A percentile compares a stretch with the other conserved stretches of the same genome.
phyloP scores from a whole-genome alignment of 2,329 filamentous ascomycete species.

The Harringtonia aguacate region DNA sequence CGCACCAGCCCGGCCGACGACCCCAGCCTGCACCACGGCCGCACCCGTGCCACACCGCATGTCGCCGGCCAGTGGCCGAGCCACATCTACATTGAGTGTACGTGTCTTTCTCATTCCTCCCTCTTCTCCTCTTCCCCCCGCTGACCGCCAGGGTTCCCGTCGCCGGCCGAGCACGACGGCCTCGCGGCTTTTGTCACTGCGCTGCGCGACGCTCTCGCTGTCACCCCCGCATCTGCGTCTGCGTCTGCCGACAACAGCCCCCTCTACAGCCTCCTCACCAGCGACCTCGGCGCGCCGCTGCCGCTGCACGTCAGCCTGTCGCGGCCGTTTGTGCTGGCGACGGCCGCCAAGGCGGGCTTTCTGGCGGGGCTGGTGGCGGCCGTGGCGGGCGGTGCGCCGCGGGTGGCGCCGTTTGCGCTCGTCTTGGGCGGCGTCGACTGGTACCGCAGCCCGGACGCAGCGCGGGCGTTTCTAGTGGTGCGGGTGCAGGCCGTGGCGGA shows the following conservation, averaged over 20 bases:
- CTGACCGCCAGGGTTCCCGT: constrained; percentile 41
- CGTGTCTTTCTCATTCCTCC: constrained; percentile 18
- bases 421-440: constrained; percentile 29
- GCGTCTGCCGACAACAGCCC: constrained; percentile 11
- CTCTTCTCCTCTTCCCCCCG: not conserved
- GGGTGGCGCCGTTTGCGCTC: constrained; percentile 24
- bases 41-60: constrained; percentile 74
- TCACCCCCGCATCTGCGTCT: not conserved
- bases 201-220: constrained; percentile 23
- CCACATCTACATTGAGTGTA: constrained; percentile 90
- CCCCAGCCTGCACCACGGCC: constrained; percentile 73
- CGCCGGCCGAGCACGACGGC: constrained; percentile 30
- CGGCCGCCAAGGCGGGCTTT: constrained; percentile 62
- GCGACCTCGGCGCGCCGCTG: constrained; percentile 64
- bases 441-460: constrained; percentile 42
- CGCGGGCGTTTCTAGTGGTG: constrained; percentile 79
- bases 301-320: constrained; percentile 91
- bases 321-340: constrained; percentile 63
- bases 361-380: constrained; percentile 38
- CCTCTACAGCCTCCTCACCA: constrained; percentile 61
- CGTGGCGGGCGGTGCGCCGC: constrained; percentile 20
- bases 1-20: constrained; percentile 72
- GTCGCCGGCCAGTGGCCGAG: constrained; percentile 85
- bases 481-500: constrained; percentile 30
- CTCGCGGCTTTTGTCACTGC: constrained; percentile 32